Conservation (phyloP, 805 yeast species). For the Lachancea nothofagi region DNA sequence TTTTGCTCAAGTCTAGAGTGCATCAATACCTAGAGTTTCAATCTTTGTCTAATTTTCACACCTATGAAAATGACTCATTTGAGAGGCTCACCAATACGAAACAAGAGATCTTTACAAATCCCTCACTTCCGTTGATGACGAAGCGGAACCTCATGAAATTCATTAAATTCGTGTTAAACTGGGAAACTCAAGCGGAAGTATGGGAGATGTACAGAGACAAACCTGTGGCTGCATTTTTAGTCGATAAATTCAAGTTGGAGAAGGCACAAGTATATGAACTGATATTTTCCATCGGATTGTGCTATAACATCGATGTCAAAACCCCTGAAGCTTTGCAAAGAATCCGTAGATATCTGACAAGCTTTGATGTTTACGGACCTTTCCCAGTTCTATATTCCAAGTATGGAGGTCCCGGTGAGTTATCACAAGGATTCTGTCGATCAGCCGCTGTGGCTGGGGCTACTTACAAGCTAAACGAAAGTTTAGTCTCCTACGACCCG, state of each 20-base stretch:
- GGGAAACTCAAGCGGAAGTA: slow-evolving; percentile 52
- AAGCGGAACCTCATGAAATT: slow-evolving; percentile 83
- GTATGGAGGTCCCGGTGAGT: slow-evolving; percentile 94
- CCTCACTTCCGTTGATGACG: slow-evolving; percentile 62
- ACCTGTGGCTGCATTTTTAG: slow-evolving; percentile 56
- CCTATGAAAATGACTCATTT: slow-evolving; percentile 88
- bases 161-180: slow-evolving; percentile 76
- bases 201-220: slow-evolving; percentile 52
- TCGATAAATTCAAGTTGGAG: slow-evolving; percentile 62
- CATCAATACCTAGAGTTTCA: slow-evolving; percentile 90
- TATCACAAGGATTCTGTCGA: slow-evolving; percentile 94
- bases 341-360: slow-evolving; percentile 74
- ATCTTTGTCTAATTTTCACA: slow-evolving; percentile 81
- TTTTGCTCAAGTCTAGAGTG: slow-evolving; percentile 79
- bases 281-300: slow-evolving; percentile 79
- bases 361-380: slow-evolving; percentile 88
- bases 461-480: slow-evolving; percentile 77
- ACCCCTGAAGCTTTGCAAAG: slow-evolving; percentile 75
- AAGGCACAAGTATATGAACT: slow-evolving; percentile 75
- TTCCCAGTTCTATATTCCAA: slow-evolving; percentile 90
- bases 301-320: slow-evolving; percentile 51
- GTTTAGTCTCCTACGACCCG: slow-evolving; percentile 60
- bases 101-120: slow-evolving; percentile 91
- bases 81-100: slow-evolving; percentile 81
- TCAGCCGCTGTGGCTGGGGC: slow-evolving; percentile 98